Evolutionary conservation across 768 basidiomycete genomes (phyloP).

Genomic region (Tulasnella sp.): DNA sequence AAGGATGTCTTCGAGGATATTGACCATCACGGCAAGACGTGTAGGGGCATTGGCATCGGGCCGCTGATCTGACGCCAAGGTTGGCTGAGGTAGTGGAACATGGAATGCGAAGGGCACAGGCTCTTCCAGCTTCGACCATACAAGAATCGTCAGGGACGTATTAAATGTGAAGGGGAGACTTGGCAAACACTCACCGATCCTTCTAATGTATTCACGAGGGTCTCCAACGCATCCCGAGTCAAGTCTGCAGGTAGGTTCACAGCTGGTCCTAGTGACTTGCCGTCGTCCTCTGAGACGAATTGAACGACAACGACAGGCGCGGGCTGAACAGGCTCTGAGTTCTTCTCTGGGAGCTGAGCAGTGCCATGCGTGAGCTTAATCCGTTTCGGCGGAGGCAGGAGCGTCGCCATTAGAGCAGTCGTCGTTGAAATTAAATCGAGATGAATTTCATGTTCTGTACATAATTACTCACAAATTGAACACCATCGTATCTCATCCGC

Average conservation of each 20-base stretch:
- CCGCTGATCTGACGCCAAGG: conserved; percentile 27
- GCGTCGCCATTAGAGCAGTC: conserved; percentile 52
- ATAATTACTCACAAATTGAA: too few relatives aligned
- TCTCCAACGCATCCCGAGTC: conserved; percentile 69
- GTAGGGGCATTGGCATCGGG: conserved; percentile 38
- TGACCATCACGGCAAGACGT: conserved; percentile 72
- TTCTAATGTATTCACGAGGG: conserved; percentile 78
- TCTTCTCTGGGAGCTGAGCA: conserved; percentile 9
- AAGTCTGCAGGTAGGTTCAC: conserved; percentile 85
- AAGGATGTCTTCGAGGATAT: conserved; percentile 72
- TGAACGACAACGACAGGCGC: conserved; percentile 71
- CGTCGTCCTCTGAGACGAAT: conserved; percentile 85
- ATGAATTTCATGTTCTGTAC: too few relatives aligned
- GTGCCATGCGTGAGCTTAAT: conserved; percentile 62
- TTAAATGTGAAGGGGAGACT: conserved; percentile 1
- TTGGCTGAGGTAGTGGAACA: conserved; percentile 53
- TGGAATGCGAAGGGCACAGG: conserved; percentile 90
- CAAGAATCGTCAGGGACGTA: conserved; percentile 12
- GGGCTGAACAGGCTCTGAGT: conserved; percentile 24
- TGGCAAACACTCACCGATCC: conserved; percentile 43
- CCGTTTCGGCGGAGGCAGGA: conserved; percentile 81
- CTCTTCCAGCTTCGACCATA: conserved; percentile 53
- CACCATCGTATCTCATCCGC: too few relatives aligned
- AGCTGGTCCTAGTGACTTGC: conserved; percentile 66
- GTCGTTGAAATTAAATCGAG: too few relatives aligned